Percentiles rank a stretch among this genome's conserved stretches.
phyloP scores from a whole-genome alignment of 2,329 filamentous ascomycete genomes.

The Trichophyton mentagrophytes region DNA sequence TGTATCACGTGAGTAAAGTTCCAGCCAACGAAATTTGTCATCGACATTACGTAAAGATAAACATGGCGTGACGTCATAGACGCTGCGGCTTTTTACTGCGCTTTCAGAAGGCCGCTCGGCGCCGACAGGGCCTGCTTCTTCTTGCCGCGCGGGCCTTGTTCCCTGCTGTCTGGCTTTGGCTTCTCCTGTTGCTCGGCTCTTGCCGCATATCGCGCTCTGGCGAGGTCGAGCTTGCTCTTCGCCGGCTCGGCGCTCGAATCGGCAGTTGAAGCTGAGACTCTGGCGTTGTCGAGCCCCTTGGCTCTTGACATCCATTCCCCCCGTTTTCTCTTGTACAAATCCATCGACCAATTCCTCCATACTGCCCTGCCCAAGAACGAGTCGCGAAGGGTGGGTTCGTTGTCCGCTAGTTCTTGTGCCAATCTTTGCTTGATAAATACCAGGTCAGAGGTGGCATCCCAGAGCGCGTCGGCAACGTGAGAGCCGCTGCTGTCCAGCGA shows the following conservation, averaged over 20 bases:
- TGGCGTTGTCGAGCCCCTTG: slow-evolving; percentile 35
- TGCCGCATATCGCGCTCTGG: slow-evolving; percentile 44
- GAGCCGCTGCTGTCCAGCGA: slow-evolving; percentile 51
- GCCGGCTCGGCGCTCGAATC: slow-evolving; percentile 15
- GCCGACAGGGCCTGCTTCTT: slow-evolving; percentile 1
- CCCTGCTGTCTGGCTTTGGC: not conserved
- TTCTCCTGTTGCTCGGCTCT: slow-evolving; percentile 20
- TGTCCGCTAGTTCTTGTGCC: slow-evolving; percentile 47
- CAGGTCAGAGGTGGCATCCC: slow-evolving; percentile 49
- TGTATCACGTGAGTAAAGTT: not conserved
- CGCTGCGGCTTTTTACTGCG: slow-evolving; percentile 5
- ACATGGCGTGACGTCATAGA: not conserved
- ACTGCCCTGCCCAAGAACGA: slow-evolving; percentile 53
- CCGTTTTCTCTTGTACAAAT: slow-evolving; percentile 52
- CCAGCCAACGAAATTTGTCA: not conserved
- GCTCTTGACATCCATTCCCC: slow-evolving; percentile 52
- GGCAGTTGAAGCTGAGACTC: slow-evolving; percentile 9
- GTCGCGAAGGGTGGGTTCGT: slow-evolving; percentile 50
- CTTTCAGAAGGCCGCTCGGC: slow-evolving; percentile 6
- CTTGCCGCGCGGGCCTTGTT: not conserved
- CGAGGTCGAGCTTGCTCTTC: slow-evolving; percentile 45
- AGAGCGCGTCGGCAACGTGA: slow-evolving; percentile 55
- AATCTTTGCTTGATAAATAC: slow-evolving; percentile 57
- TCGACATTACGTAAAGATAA: not conserved
- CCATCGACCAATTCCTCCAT: slow-evolving; percentile 64